phyloP scores from a whole-genome alignment of 495 filamentous ascomycete species.

The Podospora conica region DNA sequence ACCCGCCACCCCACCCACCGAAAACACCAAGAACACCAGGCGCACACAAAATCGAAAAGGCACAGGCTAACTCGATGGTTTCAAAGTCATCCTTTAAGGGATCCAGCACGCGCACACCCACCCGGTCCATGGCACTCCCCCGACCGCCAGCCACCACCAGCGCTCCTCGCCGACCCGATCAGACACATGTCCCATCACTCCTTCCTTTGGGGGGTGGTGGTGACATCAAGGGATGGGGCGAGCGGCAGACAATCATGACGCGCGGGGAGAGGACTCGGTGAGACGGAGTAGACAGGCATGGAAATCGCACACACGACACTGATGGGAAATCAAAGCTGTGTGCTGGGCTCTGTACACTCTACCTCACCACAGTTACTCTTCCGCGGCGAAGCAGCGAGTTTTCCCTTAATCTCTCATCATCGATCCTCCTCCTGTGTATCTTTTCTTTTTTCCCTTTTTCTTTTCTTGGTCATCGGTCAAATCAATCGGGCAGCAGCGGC shows the following conservation, averaged over 20 bases:
- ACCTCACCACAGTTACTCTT: background rate
- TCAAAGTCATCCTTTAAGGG: constrained; percentile 24
- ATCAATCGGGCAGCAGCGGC: background rate
- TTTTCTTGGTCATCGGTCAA: background rate
- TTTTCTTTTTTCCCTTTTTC: background rate
- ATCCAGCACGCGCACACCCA: constrained; percentile 16
- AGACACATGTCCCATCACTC: background rate
- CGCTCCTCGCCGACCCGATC: constrained; percentile 1
- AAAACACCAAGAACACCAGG: background rate
- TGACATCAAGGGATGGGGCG: background rate
- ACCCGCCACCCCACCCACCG: background rate
- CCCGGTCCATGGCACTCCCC: background rate
- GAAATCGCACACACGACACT: background rate
- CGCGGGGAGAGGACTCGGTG: background rate
- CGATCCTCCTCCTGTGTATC: background rate
- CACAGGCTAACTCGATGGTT: constrained; percentile 18
- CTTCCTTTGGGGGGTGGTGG: background rate
- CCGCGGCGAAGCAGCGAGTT: background rate
- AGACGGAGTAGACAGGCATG: background rate
- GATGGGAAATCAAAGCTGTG: background rate
- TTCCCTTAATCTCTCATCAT: background rate
- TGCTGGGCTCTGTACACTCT: background rate
- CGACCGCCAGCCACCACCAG: constrained; percentile 2
- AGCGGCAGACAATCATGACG: background rate
- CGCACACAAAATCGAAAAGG: background rate